Evolutionary conservation across 1,284 basidiomycete genomes (phyloP).

Genomic region (Irpex sp.): DNA sequence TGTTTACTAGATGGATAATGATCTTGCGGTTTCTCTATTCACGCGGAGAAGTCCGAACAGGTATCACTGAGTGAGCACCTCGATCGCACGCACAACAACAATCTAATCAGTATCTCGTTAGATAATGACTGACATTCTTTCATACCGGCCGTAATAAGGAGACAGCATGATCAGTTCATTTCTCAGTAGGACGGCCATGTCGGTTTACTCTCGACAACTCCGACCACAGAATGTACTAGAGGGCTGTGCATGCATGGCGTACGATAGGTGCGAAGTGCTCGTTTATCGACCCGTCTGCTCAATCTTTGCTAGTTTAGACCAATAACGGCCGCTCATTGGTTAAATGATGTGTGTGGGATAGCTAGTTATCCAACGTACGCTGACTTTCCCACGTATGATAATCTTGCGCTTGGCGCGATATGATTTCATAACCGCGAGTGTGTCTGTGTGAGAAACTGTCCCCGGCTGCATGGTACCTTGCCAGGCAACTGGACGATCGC

Average conservation of each 20-base stretch:
- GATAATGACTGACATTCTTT: no score
- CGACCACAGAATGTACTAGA: not conserved
- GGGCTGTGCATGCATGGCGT: not conserved
- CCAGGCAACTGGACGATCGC: not conserved
- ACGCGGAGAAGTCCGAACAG: no score
- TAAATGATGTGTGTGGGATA: not conserved
- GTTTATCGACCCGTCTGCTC: not conserved
- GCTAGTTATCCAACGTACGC: not conserved
- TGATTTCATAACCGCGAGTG: conserved; percentile 1
- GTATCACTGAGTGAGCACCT: no score
- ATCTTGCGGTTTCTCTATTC: not conserved
- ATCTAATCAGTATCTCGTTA: no score
- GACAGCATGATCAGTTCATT: not conserved
- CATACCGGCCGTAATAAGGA: no score
- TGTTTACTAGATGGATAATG: not conserved
- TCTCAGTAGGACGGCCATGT: not conserved
- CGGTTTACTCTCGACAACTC: not conserved
- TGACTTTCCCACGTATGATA: conserved; percentile 1
- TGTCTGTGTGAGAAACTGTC: not conserved
- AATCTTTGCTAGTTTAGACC: not conserved
- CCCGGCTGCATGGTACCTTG: not conserved
- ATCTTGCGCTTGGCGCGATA: conserved; percentile 4
- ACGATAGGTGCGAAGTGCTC: not conserved
- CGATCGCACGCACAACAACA: no score
- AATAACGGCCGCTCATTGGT: not conserved